Conservation (phyloP, 805 yeast genomes). For the Yarrowia yakushimensis region DNA sequence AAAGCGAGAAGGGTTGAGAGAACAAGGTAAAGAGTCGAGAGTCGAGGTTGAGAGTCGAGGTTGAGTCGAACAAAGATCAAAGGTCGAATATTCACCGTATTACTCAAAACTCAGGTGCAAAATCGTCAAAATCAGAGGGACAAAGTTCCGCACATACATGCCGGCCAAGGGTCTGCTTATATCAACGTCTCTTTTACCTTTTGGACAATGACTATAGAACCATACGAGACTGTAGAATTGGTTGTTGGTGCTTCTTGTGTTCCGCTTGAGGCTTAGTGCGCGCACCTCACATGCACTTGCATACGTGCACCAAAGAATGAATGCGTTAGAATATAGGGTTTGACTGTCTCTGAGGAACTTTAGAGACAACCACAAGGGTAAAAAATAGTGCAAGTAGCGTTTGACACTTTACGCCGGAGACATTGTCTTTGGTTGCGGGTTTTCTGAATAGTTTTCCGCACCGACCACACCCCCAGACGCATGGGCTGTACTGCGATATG, state of each 20-base stretch:
- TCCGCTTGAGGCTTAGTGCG: conserved; percentile 13
- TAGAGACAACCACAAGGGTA: background rate
- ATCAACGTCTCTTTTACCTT: background rate
- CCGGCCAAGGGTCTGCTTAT: conserved; percentile 6
- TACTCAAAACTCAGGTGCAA: too few species aligned
- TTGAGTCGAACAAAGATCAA: too few species aligned
- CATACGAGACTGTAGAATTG: too few species aligned
- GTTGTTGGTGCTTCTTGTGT: conserved; percentile 10
- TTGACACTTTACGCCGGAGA: background rate
- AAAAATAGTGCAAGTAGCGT: background rate
- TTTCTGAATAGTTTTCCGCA: too few species aligned
- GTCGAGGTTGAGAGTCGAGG: too few species aligned
- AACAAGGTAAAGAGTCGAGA: too few species aligned
- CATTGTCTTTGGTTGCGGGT: background rate
- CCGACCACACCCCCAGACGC: too few species aligned
- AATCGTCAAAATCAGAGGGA: too few species aligned
- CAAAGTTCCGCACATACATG: background rate
- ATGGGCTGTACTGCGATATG: too few species aligned
- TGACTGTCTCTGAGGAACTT: background rate
- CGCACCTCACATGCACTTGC: conserved; percentile 16
- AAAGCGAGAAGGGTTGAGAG: too few species aligned
- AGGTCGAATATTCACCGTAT: too few species aligned
- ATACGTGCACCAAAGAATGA: conserved; percentile 7
- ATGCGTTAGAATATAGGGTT: background rate
- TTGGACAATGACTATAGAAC: conserved; percentile 1